phyloP scores from a whole-genome alignment of 2,329 filamentous ascomycete genomes.

The Coleophoma eucalyptorum region DNA sequence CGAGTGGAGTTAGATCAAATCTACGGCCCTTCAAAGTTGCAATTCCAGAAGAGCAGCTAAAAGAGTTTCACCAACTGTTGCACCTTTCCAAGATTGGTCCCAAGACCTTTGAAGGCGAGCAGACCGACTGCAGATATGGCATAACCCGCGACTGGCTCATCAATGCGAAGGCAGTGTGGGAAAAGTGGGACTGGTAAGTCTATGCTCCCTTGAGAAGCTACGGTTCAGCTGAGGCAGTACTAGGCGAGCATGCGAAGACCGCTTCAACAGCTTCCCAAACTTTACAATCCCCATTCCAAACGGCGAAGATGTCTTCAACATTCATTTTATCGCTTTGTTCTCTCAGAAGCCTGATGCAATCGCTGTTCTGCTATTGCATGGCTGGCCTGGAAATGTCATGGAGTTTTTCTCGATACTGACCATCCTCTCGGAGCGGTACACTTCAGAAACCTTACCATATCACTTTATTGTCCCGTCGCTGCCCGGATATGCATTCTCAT shows the following conservation, averaged over 20 bases:
- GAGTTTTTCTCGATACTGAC: slow-evolving; percentile 14
- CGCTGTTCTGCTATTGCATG: slow-evolving; percentile 13
- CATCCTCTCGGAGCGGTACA: slow-evolving; percentile 23
- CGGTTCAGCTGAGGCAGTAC: not conserved
- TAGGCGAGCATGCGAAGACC: slow-evolving; percentile 1
- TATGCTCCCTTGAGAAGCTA: not conserved
- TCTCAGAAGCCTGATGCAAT: slow-evolving; percentile 12
- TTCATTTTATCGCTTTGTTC: slow-evolving; percentile 15
- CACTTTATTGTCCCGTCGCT: slow-evolving; percentile 17
- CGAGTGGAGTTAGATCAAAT: too few species aligned
- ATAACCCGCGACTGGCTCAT: slow-evolving; percentile 39
- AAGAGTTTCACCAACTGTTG: slow-evolving; percentile 42
- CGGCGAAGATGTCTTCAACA: too few species aligned
- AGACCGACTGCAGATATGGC: slow-evolving; percentile 37
- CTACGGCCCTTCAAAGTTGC: slow-evolving; percentile 19
- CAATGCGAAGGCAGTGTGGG: slow-evolving; percentile 37
- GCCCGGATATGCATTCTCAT: slow-evolving; percentile 16
- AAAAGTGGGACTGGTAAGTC: slow-evolving; percentile 43
- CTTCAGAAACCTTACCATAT: slow-evolving; percentile 10
- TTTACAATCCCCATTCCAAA: slow-evolving; percentile 2
- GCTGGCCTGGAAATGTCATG: slow-evolving; percentile 16
- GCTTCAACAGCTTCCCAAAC: slow-evolving; percentile 2
- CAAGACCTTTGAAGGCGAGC: slow-evolving; percentile 39
- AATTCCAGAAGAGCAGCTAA: slow-evolving; percentile 37
- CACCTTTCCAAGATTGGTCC: slow-evolving; percentile 44